Base-by-base conservation (phyloP, 108 stramenopile genomes). In the Pseudonitzschia multiseries region DNA sequence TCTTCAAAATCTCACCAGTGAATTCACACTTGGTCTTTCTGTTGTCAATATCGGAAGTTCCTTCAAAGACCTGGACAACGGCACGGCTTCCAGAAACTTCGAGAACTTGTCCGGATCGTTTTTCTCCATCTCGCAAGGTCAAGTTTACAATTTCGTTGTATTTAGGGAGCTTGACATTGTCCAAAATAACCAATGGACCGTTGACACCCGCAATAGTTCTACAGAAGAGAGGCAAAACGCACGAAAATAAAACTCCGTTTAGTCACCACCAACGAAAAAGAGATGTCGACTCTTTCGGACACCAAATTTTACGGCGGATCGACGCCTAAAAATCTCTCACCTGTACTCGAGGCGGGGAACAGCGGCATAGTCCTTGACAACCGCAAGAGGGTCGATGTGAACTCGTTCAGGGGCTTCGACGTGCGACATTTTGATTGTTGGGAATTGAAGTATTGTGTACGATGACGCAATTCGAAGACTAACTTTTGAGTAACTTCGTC, bases 51-150 rank as follows among this genome's bases (percentile, higher is more conserved):
- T 97, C 99, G 41, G 97, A 94, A 36, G 99, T 99, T 56, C 99
- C 99, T 79, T 99, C 99, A 79, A 99, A 99, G 48, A 99, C 98
- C 83, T 99, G 98, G 15, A 99, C 99, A 31, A 99, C 98, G 46
- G 99, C 99, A 69, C 95, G 92, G 79, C 73, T 87, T 40, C 99
- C 99, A 27, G 96, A 82, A 41, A 99, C 97, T 79, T 99, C 99
- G 41, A 99, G 86, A 65, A 99, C 91, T 87, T 99, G 98, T 26
- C 99, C 99, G 53, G 94, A 91, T 33, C 99, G 97, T 65, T 77
- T 66, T 67, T 95, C 96, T 17, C 99, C 99, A 75, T 96, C 96
- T 8, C 98, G 90, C 29, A 99, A 91, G 36, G 83, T 89, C 65
- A 99, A 85, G 80, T 97, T 97, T 48, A 99, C 99, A 82, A 99